Conservation (phyloP, 129 eudicot genomes). For the Artemisia argyi region DNA sequence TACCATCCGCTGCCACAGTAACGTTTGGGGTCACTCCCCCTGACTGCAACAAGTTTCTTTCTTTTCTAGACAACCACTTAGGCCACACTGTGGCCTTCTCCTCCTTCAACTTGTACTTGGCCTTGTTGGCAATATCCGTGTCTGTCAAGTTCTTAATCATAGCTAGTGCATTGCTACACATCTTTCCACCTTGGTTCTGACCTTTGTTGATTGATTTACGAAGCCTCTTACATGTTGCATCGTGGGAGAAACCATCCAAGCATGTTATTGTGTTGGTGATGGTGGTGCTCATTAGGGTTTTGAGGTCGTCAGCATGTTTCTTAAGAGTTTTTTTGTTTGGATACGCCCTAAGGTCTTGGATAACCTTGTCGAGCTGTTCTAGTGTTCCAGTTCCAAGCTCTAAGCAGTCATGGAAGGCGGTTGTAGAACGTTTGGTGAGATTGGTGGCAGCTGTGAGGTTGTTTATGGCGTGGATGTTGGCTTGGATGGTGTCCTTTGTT, state of each 20-base stretch:
- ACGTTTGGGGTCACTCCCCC: conserved; percentile 29
- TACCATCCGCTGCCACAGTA: conserved; percentile 51
- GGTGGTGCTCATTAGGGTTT: conserved; percentile 65
- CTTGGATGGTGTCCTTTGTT: conserved; percentile 41
- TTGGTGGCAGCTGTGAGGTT: conserved; percentile 22
- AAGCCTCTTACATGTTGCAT: conserved; percentile 1
- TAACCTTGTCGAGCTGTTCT: conserved; percentile 46
- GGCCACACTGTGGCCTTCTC: conserved; percentile 26
- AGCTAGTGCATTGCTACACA: conserved; percentile 33
- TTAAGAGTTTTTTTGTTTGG: conserved; percentile 35
- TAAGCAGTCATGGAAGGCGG: conserved; percentile 67
- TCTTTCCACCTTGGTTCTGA: conserved; percentile 31
- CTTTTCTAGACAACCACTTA: conserved; percentile 40
- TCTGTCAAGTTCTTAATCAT: conserved; percentile 22
- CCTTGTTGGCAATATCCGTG: background rate
- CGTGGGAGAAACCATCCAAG: conserved; percentile 33
- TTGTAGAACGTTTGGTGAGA: conserved; percentile 48
- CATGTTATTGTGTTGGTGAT: conserved; percentile 63
- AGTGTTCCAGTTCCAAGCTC: conserved; percentile 55
- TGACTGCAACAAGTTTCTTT: conserved; percentile 41
- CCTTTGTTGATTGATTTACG: conserved; percentile 13
- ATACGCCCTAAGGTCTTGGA: conserved; percentile 39
- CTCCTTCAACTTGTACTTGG: background rate
- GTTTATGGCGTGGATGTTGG: conserved; percentile 43
- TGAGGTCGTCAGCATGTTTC: conserved; percentile 62